phyloP scores from a whole-genome alignment of 78 protist genomes.

The Capsaspora owczarzaki region DNA sequence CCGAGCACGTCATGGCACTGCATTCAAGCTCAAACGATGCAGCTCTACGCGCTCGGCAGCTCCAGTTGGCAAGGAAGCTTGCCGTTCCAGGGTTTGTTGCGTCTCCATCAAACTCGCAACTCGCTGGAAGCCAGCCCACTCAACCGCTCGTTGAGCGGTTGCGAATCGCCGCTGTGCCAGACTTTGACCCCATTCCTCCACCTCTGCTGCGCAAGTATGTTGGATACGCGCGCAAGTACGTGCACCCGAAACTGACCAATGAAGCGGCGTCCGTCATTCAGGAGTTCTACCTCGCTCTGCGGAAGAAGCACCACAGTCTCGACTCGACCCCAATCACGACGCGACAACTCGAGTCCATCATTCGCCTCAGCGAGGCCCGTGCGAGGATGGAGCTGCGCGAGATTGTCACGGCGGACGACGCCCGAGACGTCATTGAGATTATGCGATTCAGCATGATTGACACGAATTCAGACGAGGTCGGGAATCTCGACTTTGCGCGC shows the following conservation, averaged over 20 bases:
- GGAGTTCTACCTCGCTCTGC: constrained; percentile 71
- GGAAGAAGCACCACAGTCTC: constrained; percentile 15
- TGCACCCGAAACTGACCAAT: constrained; percentile 47
- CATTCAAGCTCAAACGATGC: constrained; percentile 2
- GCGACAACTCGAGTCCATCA: constrained; percentile 79
- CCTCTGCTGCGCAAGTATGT: constrained; percentile 82
- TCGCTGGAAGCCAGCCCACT: neutral
- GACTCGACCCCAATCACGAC: constrained; percentile 84
- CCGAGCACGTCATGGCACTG: constrained; percentile 81
- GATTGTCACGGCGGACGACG: constrained; percentile 56
- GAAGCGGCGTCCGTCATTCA: constrained; percentile 26
- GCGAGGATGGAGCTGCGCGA: constrained; percentile 83
- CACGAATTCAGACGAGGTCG: neutral
- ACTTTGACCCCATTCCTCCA: constrained; percentile 60
- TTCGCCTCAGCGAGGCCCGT: constrained; percentile 83
- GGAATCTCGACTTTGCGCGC: neutral
- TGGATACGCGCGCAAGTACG: constrained; percentile 79
- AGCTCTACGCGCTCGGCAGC: neutral
- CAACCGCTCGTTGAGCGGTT: neutral
- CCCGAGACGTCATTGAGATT: constrained; percentile 39
- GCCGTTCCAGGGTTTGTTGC: no score
- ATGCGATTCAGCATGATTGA: neutral
- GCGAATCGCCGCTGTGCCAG: neutral
- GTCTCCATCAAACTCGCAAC: neutral
- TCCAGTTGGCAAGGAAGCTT: no score